Evolutionary conservation across 768 basidiomycete species (phyloP), one percentile per base, ranked within the genome.

Genomic region (Phlebiopsis flavidoalba): DNA sequence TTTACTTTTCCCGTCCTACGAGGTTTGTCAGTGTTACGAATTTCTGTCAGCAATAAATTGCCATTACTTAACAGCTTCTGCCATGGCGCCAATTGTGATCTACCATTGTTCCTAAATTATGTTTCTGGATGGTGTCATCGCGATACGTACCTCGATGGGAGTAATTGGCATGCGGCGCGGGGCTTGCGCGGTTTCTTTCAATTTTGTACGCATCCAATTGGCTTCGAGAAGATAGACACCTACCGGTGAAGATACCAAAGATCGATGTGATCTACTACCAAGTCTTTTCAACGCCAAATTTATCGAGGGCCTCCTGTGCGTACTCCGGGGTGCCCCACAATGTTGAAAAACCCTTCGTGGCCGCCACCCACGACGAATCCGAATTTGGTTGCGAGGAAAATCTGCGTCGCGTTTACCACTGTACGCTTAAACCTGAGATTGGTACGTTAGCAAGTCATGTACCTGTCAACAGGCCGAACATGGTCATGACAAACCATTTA

Each of bases 371-470:
- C 40, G 26, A 31, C 26, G 43, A 55, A 31, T 21, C 81, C 80
- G 49, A 81, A 82, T 67, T 88, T 88, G 14, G 85, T 86, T 3
- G 85, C 83, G 14, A 88, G 75, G 71, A 87, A 88, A 15, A 84
- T 81, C n/a, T 80, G n/a, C 73, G 19, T 74, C 62, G 19, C 82
- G 72, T 57, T 80, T 81, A 8, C 82, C 83, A 17, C 26, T 31
- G 79, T 81, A 12, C 73, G 70, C 63, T 78, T 76, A 69, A 86
- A 81, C 82, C 82, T 79, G 59, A 1, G 36, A 48, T 21, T 46
- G 40, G 45, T 17, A 5, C 4, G 5, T 31, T 51, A 35, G 45
- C 17, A n/a, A 15, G 19, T 7, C 8, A n/a, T 14, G 5, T 15
- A 11, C 12, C 26, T 31, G 26, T 31, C 10, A 31, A 8, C 4